Conservation (phyloP, 305 asterid species). For the Rubia tinctorum region DNA sequence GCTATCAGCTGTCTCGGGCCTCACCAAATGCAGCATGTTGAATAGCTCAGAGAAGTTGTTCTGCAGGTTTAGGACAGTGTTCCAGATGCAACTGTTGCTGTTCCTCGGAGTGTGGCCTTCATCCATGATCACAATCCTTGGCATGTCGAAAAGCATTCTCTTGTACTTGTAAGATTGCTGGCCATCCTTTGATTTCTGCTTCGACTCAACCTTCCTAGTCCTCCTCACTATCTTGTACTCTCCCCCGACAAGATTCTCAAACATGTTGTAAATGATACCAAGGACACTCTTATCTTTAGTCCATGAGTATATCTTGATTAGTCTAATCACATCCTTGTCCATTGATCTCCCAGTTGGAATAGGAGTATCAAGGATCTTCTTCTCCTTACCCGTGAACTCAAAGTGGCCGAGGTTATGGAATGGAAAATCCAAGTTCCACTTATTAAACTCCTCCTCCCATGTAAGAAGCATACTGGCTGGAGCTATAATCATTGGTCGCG, state of each 20-base stretch:
- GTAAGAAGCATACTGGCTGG: constrained; percentile 65
- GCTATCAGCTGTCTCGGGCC: constrained; percentile 50
- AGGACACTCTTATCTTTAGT: constrained; percentile 31
- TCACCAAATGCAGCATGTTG: constrained; percentile 59
- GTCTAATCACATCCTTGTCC: constrained; percentile 27
- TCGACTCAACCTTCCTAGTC: not conserved
- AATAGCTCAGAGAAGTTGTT: constrained; percentile 65
- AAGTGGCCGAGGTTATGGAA: constrained; percentile 48
- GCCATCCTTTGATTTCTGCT: not conserved
- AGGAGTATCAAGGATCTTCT: constrained; percentile 16
- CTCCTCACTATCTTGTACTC: constrained; percentile 4
- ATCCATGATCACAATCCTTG: constrained; percentile 56
- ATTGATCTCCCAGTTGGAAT: not conserved
- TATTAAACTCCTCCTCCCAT: constrained; percentile 74
- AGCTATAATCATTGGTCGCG: constrained; percentile 47
- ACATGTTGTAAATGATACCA: constrained; percentile 53
- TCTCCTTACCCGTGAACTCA: constrained; percentile 34
- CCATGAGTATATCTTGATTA: constrained; percentile 48
- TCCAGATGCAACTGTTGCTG: constrained; percentile 49
- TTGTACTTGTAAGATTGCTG: constrained; percentile 14
- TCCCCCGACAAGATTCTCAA: constrained; percentile 37
- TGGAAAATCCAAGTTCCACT: constrained; percentile 53
- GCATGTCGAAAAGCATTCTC: constrained; percentile 45
- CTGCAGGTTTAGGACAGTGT: constrained; percentile 41
- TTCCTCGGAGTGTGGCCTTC: constrained; percentile 82